Percentiles rank a stretch among this genome's conserved stretches.
Evolutionary conservation across 2,329 filamentous ascomycete genomes (phyloP).

Genomic region (Alternaria infectoria): DNA sequence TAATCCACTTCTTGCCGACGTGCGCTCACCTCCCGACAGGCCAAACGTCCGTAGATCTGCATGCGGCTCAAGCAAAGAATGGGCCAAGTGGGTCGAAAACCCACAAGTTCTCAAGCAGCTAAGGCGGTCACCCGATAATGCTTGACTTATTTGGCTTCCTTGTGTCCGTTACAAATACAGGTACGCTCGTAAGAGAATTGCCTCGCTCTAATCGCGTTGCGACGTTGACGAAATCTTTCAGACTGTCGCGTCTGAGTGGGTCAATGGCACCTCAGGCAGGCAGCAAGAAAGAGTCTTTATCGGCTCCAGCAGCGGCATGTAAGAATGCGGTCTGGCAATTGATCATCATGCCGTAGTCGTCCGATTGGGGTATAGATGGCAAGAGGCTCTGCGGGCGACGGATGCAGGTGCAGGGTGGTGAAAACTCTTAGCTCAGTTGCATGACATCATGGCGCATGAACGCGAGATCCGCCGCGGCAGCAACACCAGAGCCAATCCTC

Average conservation of each 20-base stretch:
- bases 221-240: neutral
- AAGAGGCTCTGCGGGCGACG: slow-evolving; percentile 10
- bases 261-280: neutral
- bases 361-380: slow-evolving; percentile 7
- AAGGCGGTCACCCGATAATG: neutral
- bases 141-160: neutral
- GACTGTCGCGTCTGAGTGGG: neutral
- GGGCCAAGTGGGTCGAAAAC: slow-evolving; percentile 1
- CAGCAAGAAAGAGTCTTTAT: neutral
- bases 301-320: neutral
- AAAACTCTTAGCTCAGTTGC: slow-evolving; percentile 3
- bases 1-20: slow-evolving; percentile 3
- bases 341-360: slow-evolving; percentile 4
- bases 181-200: neutral
- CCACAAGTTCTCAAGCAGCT: slow-evolving; percentile 1
- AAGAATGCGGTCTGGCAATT: neutral
- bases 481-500: neutral
- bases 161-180: neutral
- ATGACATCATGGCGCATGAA: slow-evolving; percentile 12
- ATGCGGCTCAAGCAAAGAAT: slow-evolving; percentile 11
- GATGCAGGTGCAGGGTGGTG: neutral
- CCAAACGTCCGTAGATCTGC: slow-evolving; percentile 9
- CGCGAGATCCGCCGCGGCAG: neutral
- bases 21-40: neutral
- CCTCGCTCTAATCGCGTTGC: neutral